These are phyloP conservation scores for Ricinus communis DNA, from an alignment of 345 rosid species.

Conservation along the genomic window DNA sequence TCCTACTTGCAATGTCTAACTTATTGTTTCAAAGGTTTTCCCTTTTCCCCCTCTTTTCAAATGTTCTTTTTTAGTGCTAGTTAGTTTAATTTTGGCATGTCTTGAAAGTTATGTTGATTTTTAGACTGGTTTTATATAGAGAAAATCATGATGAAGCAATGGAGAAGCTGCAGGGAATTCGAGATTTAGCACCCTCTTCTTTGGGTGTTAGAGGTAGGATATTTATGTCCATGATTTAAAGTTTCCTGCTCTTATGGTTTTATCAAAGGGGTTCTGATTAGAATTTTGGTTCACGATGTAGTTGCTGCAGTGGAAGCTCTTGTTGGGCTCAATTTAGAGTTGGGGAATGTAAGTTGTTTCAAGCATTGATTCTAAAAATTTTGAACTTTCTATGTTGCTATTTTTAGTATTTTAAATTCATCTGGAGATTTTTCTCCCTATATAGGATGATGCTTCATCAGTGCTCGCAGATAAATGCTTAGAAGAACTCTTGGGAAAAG, in stretches of 20 bases:
- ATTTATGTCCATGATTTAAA: neutral
- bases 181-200: slow-evolving; percentile 34
- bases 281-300: slow-evolving; percentile 20
- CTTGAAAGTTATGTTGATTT: neutral
- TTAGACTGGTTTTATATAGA: slow-evolving; percentile 36
- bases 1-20: slow-evolving; percentile 81
- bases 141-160: slow-evolving; percentile 59
- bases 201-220: slow-evolving; percentile 53
- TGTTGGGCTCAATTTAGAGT: slow-evolving; percentile 63
- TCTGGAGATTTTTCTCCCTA: slow-evolving; percentile 38
- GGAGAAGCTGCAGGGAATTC: slow-evolving; percentile 53
- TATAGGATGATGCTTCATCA: slow-evolving; percentile 86
- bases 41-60: neutral
- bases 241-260: slow-evolving; percentile 4
- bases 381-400: neutral
- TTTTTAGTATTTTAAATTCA: slow-evolving; percentile 25
- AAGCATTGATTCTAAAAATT: neutral
- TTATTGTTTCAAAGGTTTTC: slow-evolving; percentile 61
- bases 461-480: slow-evolving; percentile 63
- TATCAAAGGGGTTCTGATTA: slow-evolving; percentile 12
- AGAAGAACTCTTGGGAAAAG: slow-evolving; percentile 36
- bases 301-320: slow-evolving; percentile 79
- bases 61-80: neutral
- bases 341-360: slow-evolving; percentile 51
- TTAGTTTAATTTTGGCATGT: neutral